Evolutionary conservation across 176 grass and related monocot genomes (phyloP), one percentile per base, ranked within the genome.

Genomic region (Urochloa ruziziensis): DNA sequence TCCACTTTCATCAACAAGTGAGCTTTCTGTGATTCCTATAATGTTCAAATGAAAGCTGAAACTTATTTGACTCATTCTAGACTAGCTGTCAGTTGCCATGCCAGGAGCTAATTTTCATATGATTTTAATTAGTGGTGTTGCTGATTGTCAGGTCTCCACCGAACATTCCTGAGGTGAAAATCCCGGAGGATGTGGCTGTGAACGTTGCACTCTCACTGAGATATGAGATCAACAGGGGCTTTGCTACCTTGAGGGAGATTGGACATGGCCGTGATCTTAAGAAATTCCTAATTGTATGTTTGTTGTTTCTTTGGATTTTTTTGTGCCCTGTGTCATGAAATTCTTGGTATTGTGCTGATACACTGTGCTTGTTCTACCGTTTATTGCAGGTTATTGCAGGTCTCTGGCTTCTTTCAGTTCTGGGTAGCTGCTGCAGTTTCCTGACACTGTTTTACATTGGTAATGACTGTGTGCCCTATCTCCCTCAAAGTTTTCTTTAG

Each of bases 161-260:
- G 11, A 88, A 91, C 75, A 98, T 98, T 81, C 95, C 92, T 67
- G 92, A 93, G 82, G 86, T 95, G 47, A 98, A 77, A 59, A 91
- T 98, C 24, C 79, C 90, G 0, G 95, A 98, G 77, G 92, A 95
- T 46, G 18, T 91, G 66, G 83, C 77, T 44, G 86, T 98, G 42
- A 91, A 91, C 34, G 81, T 98, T 75, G 92, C 92, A n/a, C 86
- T 60, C 52, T 82, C 86, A 1, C 63, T 95, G 71, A 77, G 95
- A 71, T 93, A 93, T 27, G 92, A 95, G 72, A 85, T 98, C 82
- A 98, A 98, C 82, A 91, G 88, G 84, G 84, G 71, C 46, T 91
- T 98, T 77, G 81, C 90, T 86, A 67, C 86, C 24, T 54, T 98
- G 74, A 94, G 95, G 61, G 88, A 92, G 37, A 94, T 98, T 24